Base-by-base conservation (phyloP, 805 yeast species). In the Ogataea zsoltii region DNA sequence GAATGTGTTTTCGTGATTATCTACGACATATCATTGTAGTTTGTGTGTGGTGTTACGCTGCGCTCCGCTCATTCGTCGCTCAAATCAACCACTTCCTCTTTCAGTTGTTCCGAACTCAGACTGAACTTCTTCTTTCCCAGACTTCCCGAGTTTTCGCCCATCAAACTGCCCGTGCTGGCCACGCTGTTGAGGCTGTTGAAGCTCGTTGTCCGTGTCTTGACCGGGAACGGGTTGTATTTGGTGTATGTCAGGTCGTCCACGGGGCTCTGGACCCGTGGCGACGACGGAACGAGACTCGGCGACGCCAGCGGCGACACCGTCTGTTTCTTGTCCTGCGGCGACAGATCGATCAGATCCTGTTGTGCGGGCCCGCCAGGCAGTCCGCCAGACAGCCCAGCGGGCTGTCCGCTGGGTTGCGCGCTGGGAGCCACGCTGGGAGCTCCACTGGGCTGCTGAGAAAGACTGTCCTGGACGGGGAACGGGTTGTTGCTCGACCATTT, bases 401-500 rank as follows among this genome's bases (percentile, higher is more conserved):
- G n/a, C n/a, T n/a, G n/a, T n/a, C n/a, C n/a, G n/a, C n/a, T n/a
- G n/a, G n/a, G n/a, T n/a, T n/a, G n/a, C n/a, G n/a, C n/a, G n/a
- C n/a, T n/a, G n/a, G n/a, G n/a, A n/a, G n/a, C n/a, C n/a, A n/a
- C n/a, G n/a, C n/a, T 17, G 2, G 50, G 45, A 11, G 39, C 33
- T 7, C 52, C 55, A 18, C 49, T 44, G 15, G 30, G 13, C 38
- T 53, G 54, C 10, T 42, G 46, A 4, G 32, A 11, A 6, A 45
- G 33, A 2, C 39, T 7, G 7, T 45, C 44, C 12, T n/a, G n/a
- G n/a, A 42, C 28, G 32, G 65, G 63, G 50, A 61, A 59, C 16
- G 66, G 65, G 39, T 61, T 58, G 47, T 60, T 51, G 13, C 53
- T 26, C 4, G 61, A 54, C 55, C 56, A 55, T 49, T 54, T 49